phyloP scores from a whole-genome alignment of 2,329 filamentous ascomycete genomes.

The Neofusicoccum laricinum region DNA sequence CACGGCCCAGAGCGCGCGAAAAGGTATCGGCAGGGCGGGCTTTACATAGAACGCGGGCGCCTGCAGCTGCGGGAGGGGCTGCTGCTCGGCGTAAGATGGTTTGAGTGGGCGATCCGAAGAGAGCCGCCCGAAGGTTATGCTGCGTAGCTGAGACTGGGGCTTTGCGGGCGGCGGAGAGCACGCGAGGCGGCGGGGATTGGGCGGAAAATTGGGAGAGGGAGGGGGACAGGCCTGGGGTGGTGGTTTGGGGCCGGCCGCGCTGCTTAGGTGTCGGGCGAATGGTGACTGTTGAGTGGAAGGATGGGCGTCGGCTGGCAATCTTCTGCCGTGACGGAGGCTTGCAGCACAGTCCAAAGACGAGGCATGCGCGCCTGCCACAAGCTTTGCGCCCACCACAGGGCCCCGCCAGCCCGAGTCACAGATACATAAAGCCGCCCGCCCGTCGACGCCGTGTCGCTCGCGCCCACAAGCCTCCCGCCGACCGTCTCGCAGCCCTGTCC shows the following conservation, averaged over 20 bases:
- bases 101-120: slow-evolving; percentile 7
- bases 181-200: neutral
- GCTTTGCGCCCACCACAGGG: neutral
- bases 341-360: neutral
- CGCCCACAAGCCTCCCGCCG: neutral
- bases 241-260: neutral
- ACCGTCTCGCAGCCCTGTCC: neutral
- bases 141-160: neutral
- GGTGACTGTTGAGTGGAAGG: slow-evolving; percentile 10
- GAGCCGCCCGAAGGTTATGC: neutral
- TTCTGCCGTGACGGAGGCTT: slow-evolving; percentile 10
- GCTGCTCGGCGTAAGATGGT: slow-evolving; percentile 10
- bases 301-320: slow-evolving; percentile 11
- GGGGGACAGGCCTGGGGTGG: neutral
- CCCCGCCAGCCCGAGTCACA: neutral
- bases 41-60: slow-evolving; percentile 12
- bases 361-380: neutral
- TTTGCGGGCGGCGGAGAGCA: neutral
- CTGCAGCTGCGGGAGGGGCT: slow-evolving; percentile 2
- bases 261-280: neutral
- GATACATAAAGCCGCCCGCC: neutral
- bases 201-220: neutral
- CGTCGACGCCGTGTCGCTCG: neutral
- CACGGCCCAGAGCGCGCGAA: neutral
- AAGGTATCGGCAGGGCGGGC: neutral